phyloP scores from a whole-genome alignment of 495 filamentous ascomycete genomes.

The Margaritispora aquatica region DNA sequence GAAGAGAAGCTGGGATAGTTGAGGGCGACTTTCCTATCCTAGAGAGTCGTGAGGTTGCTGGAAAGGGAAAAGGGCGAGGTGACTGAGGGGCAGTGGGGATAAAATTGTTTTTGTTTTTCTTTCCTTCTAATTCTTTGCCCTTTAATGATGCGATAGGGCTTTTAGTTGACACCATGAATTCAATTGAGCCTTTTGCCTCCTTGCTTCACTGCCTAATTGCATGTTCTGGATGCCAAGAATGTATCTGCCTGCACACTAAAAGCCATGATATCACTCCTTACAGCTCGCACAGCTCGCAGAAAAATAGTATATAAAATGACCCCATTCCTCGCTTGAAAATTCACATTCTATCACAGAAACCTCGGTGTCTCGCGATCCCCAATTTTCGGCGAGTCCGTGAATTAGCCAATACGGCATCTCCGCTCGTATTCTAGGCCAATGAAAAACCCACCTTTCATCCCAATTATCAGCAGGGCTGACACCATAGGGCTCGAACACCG shows the following conservation, averaged over 20 bases:
- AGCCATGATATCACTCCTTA: too few species aligned
- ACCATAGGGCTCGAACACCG: neutral
- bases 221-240: too few species aligned
- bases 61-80: conserved; percentile 21
- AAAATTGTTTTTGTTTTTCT: neutral
- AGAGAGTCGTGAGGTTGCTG: conserved; percentile 1
- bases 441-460: neutral
- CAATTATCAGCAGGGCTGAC: neutral
- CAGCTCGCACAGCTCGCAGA: too few species aligned
- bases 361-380: too few species aligned
- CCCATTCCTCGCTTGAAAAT: too few species aligned
- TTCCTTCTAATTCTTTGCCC: neutral
- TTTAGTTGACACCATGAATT: neutral
- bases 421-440: neutral
- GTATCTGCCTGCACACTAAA: too few species aligned
- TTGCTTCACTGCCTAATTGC: neutral
- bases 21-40: conserved; percentile 16
- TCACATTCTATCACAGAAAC: too few species aligned
- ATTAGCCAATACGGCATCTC: neutral
- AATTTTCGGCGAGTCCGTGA: neutral
- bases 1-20: conserved; percentile 21
- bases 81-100: neutral
- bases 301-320: too few species aligned
- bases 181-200: neutral
- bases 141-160: neutral